These are phyloP conservation scores for Silene uniflora DNA, from an alignment of 148 eudicot species.

Conservation along the genomic window DNA sequence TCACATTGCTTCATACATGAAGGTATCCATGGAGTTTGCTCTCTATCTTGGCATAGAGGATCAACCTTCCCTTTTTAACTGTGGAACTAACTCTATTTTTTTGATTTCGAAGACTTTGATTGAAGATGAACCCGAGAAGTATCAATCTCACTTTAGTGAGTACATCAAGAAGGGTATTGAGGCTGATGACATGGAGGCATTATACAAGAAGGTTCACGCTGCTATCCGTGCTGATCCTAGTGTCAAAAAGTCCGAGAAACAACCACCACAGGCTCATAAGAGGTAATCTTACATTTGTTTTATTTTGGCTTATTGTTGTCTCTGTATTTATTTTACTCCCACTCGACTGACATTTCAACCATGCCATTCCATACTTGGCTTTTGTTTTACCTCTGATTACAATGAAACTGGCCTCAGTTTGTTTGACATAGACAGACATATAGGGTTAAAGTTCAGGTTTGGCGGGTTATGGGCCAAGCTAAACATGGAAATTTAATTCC, in stretches of 20 bases:
- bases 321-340: too few species aligned
- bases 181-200: slow-evolving; percentile 53
- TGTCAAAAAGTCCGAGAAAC: slow-evolving; percentile 53
- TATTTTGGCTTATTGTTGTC: neutral
- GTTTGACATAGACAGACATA: too few species aligned
- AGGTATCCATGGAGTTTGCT: slow-evolving; percentile 20
- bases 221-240: slow-evolving; percentile 74
- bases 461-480: too few species aligned
- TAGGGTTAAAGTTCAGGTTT: too few species aligned
- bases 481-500: too few species aligned
- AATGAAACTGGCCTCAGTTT: too few species aligned
- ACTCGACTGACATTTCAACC: neutral
- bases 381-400: too few species aligned
- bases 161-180: slow-evolving; percentile 56
- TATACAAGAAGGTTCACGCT: slow-evolving; percentile 87
- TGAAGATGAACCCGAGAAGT: slow-evolving; percentile 92
- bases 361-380: too few species aligned
- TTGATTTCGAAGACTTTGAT: slow-evolving; percentile 40
- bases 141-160: slow-evolving; percentile 65
- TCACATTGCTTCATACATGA: slow-evolving; percentile 77
- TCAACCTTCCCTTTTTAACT: neutral
- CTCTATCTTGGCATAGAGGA: neutral
- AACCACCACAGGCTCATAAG: slow-evolving; percentile 61
- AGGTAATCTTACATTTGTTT: slow-evolving; percentile 34
- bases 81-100: neutral